These are phyloP conservation scores for Mortierella alpina DNA, from an alignment of 192 early-diverging fungal species.

Conservation along the genomic window DNA sequence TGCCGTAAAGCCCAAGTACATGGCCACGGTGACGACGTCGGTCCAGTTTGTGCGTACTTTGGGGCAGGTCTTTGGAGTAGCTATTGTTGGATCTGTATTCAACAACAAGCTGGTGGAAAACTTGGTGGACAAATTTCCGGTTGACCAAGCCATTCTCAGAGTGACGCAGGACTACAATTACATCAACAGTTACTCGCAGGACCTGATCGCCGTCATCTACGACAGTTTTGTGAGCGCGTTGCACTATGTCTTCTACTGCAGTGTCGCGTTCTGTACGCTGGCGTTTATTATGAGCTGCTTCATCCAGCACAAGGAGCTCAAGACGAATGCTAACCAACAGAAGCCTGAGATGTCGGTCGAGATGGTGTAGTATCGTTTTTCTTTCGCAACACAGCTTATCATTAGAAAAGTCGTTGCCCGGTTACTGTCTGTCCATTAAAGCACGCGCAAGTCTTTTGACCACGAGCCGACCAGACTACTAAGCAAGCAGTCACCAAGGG, in stretches of 20 bases:
- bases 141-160: neutral
- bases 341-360: conserved; percentile 47
- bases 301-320: conserved; percentile 51
- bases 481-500: too few relatives aligned
- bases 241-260: conserved; percentile 41
- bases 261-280: conserved; percentile 31
- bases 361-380: conserved; percentile 28
- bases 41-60: conserved; percentile 63
- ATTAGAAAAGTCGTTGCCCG: too few relatives aligned
- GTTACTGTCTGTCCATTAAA: too few relatives aligned
- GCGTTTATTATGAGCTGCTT: conserved; percentile 42
- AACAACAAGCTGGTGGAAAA: conserved; percentile 33
- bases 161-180: conserved; percentile 12
- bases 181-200: conserved; percentile 2
- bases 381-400: neutral
- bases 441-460: too few relatives aligned
- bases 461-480: too few relatives aligned
- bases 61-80: conserved; percentile 70
- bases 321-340: conserved; percentile 48
- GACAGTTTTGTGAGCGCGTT: conserved; percentile 26
- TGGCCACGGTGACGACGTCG: conserved; percentile 63
- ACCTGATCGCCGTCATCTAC: conserved; percentile 19
- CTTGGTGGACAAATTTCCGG: conserved; percentile 4
- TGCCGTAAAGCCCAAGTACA: conserved; percentile 56
- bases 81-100: conserved; percentile 54